A percentile compares a stretch with the other conserved stretches of the same genome.
phyloP scores from a whole-genome alignment of 495 filamentous ascomycete species.

The Schizothecium vesticola region DNA sequence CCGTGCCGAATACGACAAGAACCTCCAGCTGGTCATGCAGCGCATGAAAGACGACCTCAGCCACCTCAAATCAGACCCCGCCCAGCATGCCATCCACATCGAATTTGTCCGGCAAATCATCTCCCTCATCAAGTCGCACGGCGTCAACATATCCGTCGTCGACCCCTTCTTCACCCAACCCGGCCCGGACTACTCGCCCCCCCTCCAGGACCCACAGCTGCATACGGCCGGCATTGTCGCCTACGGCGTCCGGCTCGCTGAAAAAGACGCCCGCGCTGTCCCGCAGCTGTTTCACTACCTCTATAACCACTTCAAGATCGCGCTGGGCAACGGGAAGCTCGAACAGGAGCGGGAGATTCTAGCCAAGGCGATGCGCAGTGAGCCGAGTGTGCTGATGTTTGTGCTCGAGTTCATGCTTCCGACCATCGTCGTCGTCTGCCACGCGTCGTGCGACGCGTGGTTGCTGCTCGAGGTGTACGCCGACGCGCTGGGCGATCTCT shows the following conservation, averaged over 20 bases:
- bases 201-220: conserved; percentile 43
- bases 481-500: conserved; percentile 13
- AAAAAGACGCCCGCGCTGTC: conserved; percentile 36
- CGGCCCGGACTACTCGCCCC: conserved; percentile 43
- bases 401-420: conserved; percentile 41
- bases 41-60: conserved; percentile 44
- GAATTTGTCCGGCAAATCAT: conserved; percentile 41
- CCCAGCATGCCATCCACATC: conserved; percentile 37
- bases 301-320: conserved; percentile 46
- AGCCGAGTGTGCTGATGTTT: conserved; percentile 37
- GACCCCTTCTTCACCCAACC: conserved; percentile 45
- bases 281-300: conserved; percentile 48
- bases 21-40: conserved; percentile 40
- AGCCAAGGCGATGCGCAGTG: conserved; percentile 32
- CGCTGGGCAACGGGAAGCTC: conserved; percentile 37
- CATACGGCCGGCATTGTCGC: conserved; percentile 45
- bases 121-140: conserved; percentile 42
- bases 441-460: conserved; percentile 23
- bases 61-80: conserved; percentile 21
- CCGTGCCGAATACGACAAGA: conserved; percentile 31
- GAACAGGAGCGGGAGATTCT: conserved; percentile 36
- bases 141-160: conserved; percentile 37
- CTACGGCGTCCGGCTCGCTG: conserved; percentile 42
- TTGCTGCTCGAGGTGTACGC: conserved; percentile 37
- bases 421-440: conserved; percentile 30